phyloP scores from a whole-genome alignment of 2,329 filamentous ascomycete genomes.

The Hymenoscyphus linearis region DNA sequence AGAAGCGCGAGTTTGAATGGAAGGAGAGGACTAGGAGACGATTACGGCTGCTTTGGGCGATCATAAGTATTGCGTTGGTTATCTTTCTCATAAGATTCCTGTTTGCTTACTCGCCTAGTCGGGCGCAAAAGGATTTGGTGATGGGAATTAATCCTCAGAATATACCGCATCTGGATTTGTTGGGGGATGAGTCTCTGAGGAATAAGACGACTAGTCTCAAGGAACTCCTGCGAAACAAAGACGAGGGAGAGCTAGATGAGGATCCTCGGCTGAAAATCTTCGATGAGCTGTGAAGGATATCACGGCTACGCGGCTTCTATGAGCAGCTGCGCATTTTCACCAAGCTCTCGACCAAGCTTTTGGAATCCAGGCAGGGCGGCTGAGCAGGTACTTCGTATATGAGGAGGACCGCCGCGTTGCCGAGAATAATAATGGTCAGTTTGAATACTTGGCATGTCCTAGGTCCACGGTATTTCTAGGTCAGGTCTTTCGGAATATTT shows the following conservation, averaged over 20 bases:
- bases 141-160: slow-evolving; percentile 18
- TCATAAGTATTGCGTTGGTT: slow-evolving; percentile 42
- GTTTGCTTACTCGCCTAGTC: slow-evolving; percentile 28
- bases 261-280: slow-evolving; percentile 29
- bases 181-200: slow-evolving; percentile 19
- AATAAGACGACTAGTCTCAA: slow-evolving; percentile 7
- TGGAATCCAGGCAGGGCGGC: neutral
- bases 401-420: no score
- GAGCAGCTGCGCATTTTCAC: neutral
- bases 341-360: neutral
- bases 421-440: neutral
- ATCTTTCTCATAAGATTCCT: slow-evolving; percentile 43
- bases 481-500: neutral
- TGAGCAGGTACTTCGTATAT: neutral
- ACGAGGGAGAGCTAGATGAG: slow-evolving; percentile 18
- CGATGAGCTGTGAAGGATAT: slow-evolving; percentile 29
- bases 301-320: neutral
- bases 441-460: neutral
- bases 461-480: neutral
- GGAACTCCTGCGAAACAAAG: slow-evolving; percentile 12
- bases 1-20: slow-evolving; percentile 60
- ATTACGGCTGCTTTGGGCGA: slow-evolving; percentile 58
- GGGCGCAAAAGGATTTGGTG: slow-evolving; percentile 7
- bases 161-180: slow-evolving; percentile 18
- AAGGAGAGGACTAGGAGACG: slow-evolving; percentile 61